Percentiles rank a stretch among this genome's conserved stretches.
phyloP scores from a whole-genome alignment of 495 filamentous ascomycete genomes.

The Trichoderma asperelloides region DNA sequence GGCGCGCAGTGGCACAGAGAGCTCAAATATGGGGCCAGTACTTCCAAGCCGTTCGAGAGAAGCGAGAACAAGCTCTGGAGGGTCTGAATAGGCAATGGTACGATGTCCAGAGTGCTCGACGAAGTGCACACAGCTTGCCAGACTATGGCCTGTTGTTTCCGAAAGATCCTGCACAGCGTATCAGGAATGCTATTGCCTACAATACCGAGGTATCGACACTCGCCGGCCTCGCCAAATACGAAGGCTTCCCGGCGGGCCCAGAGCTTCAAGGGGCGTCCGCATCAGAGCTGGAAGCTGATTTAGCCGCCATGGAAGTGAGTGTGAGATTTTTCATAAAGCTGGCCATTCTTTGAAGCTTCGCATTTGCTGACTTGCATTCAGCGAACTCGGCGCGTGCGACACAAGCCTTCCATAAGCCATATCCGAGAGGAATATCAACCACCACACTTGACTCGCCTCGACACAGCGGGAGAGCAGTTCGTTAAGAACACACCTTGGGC shows the following conservation, averaged over 20 bases:
- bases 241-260: constrained; percentile 94
- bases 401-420: constrained; percentile 15
- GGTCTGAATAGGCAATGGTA: constrained; percentile 78
- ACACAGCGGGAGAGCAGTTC: constrained; percentile 71
- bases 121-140: constrained; percentile 68
- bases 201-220: constrained; percentile 89
- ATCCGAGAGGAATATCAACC: constrained; percentile 19
- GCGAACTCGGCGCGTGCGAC: constrained; percentile 3
- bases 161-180: constrained; percentile 58
- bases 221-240: constrained; percentile 83
- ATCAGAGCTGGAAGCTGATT: constrained; percentile 72
- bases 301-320: constrained; percentile 86
- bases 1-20: constrained; percentile 66
- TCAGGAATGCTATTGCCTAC: constrained; percentile 73
- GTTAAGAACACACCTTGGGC: constrained; percentile 80
- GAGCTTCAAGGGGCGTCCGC: constrained; percentile 60
- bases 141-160: constrained; percentile 71
- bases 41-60: constrained; percentile 71
- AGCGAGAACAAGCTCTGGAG: constrained; percentile 71
- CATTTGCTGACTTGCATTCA: constrained; percentile 1
- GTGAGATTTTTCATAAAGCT: constrained; percentile 8
- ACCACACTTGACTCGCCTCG: constrained; percentile 18
- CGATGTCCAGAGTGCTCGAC: constrained; percentile 81
- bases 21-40: constrained; percentile 78
- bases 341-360: background rate